Evolutionary conservation across 495 filamentous ascomycete species (phyloP).

Genomic region (Amniculicola lignicola): DNA sequence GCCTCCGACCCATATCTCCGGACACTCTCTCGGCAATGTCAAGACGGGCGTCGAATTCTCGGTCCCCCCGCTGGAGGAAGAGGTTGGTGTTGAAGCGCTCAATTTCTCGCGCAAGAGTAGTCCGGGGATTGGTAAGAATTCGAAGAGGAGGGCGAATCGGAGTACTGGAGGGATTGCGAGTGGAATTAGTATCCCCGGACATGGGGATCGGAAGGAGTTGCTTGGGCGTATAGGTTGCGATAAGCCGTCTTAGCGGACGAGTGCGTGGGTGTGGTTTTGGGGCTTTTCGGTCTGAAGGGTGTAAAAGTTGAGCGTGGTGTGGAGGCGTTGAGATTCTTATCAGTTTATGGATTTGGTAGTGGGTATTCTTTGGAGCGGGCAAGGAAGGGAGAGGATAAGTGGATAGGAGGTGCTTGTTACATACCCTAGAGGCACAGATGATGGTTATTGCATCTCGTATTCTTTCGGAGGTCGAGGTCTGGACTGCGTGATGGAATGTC

Average conservation of each 20-base stretch:
- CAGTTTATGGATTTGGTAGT: too few relatives aligned
- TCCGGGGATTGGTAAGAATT: conserved; percentile 11
- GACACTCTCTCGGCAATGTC: conserved; percentile 25
- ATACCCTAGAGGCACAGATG: too few relatives aligned
- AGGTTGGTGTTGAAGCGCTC: conserved; percentile 59
- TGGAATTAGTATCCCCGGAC: conserved; percentile 39
- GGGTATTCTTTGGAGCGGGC: too few relatives aligned
- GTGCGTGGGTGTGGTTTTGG: neutral
- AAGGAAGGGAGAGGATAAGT: too few relatives aligned
- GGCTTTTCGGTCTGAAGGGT: neutral
- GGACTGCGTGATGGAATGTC: too few relatives aligned
- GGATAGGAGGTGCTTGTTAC: too few relatives aligned
- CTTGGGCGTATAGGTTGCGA: conserved; percentile 41
- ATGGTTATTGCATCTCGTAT: too few relatives aligned
- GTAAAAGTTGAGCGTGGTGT: neutral
- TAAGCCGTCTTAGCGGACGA: conserved; percentile 29
- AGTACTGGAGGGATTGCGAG: conserved; percentile 22
- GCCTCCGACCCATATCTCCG: too few relatives aligned
- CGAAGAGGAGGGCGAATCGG: conserved; percentile 9
- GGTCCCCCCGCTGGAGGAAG: conserved; percentile 58
- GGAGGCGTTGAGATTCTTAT: too few relatives aligned
- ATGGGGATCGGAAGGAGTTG: conserved; percentile 41
- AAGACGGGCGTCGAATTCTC: conserved; percentile 36
- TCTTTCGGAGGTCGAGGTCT: too few relatives aligned
- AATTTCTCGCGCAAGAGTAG: conserved; percentile 27